Evolutionary conservation across 1,139 yeast species (phyloP).

Genomic region (Tardiomyces digboiensis): DNA sequence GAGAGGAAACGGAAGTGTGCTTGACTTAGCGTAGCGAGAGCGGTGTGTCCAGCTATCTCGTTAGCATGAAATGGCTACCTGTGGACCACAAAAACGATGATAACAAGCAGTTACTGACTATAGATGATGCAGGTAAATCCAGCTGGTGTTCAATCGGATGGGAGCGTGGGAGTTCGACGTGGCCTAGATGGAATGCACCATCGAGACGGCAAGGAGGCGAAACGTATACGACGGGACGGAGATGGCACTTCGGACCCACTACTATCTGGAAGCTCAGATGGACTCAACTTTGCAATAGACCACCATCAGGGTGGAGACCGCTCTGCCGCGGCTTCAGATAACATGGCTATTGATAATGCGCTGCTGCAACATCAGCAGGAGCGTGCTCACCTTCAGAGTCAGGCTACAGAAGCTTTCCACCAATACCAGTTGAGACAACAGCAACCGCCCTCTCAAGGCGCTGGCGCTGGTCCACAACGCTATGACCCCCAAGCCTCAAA

Average conservation of each 20-base stretch:
- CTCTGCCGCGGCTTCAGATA: background rate
- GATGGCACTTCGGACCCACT: background rate
- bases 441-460: background rate
- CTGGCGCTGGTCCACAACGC: background rate
- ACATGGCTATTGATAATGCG: background rate
- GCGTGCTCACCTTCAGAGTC: background rate
- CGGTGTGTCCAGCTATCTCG: too few relatives aligned
- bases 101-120: too few relatives aligned
- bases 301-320: background rate
- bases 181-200: background rate
- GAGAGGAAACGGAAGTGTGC: too few relatives aligned
- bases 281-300: background rate
- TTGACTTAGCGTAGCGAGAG: too few relatives aligned
- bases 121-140: background rate
- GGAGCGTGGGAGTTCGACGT: background rate
- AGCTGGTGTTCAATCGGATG: background rate
- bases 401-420: background rate
- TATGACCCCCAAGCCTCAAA: background rate
- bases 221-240: background rate
- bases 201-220: background rate
- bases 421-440: background rate
- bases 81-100: too few relatives aligned
- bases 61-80: too few relatives aligned
- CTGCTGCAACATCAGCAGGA: background rate
- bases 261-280: background rate